Evolutionary conservation across 2,329 filamentous ascomycete genomes (phyloP), one percentile per base, ranked within the genome.

Genomic region (Penicillium sp.): DNA sequence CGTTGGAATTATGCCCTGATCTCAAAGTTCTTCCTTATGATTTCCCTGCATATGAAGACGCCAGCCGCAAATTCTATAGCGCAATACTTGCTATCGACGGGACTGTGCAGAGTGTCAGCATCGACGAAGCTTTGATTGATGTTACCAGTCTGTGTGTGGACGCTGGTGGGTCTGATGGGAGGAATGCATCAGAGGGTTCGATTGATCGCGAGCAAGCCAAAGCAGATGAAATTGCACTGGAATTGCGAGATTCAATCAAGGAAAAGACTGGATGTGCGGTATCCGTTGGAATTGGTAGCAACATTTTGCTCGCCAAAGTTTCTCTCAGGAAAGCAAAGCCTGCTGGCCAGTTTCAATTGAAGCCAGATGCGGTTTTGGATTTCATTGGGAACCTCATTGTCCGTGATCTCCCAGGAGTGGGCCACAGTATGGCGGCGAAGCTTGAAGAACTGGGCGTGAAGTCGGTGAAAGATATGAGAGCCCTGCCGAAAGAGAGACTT

Each of bases 21-120:
- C 79, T 99, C 16, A 92, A 95, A 63, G 87, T 97, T 1, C 71
- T 99, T n/a, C 90, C 92, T 0, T 99, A 99, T 65, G 92, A 99
- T 67, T 99, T 97, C 68, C 88, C 90, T 2, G 93, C 87, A 0
- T 99, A 99, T 63, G 94, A 99, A 77, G 89, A 92, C 56, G 91
- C 92, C 1, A 99, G 94, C 67, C 83, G 85, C 52, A 81, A 85
- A 2, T 99, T 99, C 64, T 99, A 99, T 65, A 86, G 91, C 57
- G 86, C 87, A 1, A 90, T 99, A 10, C 75, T 97, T 32, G 83
- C 85, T 5, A 80, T 92, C 8, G 91, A 89, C 16, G 93, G 92
- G 1, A 75, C 91, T 16, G 91, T 97, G 0, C 94, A 99, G 70
- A 97, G 94, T 67, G 93, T 99, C 49, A 97, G 94, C 67, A 90